Base-by-base conservation (phyloP, 2,329 filamentous ascomycete genomes). In the Botrytis pseudocinerea region DNA sequence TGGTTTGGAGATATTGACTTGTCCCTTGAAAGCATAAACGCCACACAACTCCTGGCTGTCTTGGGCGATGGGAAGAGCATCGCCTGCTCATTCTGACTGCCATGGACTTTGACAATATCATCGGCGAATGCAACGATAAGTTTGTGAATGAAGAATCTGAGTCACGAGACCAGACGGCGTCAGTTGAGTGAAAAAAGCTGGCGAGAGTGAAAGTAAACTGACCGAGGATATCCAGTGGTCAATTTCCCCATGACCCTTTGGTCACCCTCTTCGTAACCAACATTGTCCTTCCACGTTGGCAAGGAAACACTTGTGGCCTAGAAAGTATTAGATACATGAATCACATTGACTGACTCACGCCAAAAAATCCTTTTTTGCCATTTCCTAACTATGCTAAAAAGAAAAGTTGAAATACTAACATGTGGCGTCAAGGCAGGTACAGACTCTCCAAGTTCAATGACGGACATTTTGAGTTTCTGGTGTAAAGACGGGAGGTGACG, bases 281-380 rank as follows among this genome's bases (percentile, higher is more conserved):
- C 86, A 79, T 97, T 98, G 76, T 94, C 87, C 77, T 87, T 87
- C 96, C 96, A 99, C 83, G 94, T 97, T 57, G 96, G 96, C 40
- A 99, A 85, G 25, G 96, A 98, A 60, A 98, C 95, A 82, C 95
- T 98, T 76, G 98, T 93, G 76, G 95, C 96, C 95, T 98, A 64
- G 66, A n/a, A 32, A 60, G 42, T 35, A 38, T 72, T 65, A 35
- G 54, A 63, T 12, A 54, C 18, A 62, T 40, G 61, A 20, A 61
- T 46, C 54, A 57, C 32, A 18, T 40, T 38, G 28, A n/a, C 38
- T 75, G 75, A 74, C 60, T 76, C 71, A 73, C 32, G 73, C 32
- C 32, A 20, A 14, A 54, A 60, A 60, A 32, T 16, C 8, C 28
- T 51, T 61, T 48, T 25, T 42, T 25, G 38, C 44, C 48, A n/a